Conservation (phyloP, 2,329 filamentous ascomycete genomes). For the Verticillium isaacii region DNA sequence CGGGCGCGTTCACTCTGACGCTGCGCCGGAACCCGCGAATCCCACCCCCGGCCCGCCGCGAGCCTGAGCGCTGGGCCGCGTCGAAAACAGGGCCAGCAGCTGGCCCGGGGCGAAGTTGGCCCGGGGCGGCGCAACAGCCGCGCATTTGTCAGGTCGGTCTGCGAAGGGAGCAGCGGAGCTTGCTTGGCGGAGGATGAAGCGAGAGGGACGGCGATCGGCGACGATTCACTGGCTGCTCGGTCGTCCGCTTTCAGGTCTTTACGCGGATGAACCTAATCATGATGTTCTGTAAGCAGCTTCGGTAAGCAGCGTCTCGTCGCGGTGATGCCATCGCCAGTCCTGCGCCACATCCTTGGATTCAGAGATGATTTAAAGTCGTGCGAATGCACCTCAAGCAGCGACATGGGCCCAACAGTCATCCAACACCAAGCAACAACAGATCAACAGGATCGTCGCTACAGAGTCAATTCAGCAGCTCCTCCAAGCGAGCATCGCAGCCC, state of each 20-base stretch:
- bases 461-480: no score
- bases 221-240: background rate
- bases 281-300: background rate
- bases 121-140: background rate
- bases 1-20: background rate
- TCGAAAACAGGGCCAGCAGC: background rate
- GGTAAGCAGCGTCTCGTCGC: background rate
- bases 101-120: background rate
- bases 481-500: no score
- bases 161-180: background rate
- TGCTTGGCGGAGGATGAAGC: background rate
- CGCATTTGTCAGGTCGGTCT: background rate
- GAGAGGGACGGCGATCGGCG: background rate
- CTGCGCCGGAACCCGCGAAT: background rate
- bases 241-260: background rate
- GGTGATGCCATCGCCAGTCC: background rate
- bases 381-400: no score
- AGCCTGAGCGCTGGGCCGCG: background rate
- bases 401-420: no score
- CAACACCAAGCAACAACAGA: no score
- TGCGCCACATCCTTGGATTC: background rate
- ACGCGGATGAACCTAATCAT: background rate
- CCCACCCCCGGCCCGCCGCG: background rate
- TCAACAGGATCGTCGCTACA: no score
- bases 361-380: background rate